Evolutionary conservation across 2,329 filamentous ascomycete genomes (phyloP).

Genomic region (Pleochaeta shiraiana): DNA sequence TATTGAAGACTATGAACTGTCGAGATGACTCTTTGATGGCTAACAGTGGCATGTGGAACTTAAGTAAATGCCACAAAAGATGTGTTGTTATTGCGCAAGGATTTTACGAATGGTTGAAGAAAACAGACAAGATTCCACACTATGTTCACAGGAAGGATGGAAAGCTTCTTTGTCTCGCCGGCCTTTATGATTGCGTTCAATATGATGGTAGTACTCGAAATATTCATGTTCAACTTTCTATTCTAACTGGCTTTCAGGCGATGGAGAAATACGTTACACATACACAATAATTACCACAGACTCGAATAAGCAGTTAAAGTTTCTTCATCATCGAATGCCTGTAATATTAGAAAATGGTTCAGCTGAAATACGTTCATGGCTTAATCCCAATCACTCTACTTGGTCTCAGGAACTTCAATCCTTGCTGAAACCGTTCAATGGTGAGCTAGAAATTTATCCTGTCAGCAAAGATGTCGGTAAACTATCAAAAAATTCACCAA

Average conservation of each 20-base stretch:
- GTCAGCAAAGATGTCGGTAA: conserved; percentile 84
- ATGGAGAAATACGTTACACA: conserved; percentile 52
- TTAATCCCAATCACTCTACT: conserved; percentile 47
- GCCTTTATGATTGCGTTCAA: conserved; percentile 72
- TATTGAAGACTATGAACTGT: conserved; percentile 88
- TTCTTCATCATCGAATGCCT: conserved; percentile 90
- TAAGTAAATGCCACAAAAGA: conserved; percentile 74
- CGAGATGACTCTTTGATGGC: conserved; percentile 66
- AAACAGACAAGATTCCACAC: conserved; percentile 68
- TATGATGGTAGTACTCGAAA: conserved; percentile 39
- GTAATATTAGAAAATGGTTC: conserved; percentile 67
- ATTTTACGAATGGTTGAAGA: conserved; percentile 93
- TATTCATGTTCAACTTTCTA: not conserved
- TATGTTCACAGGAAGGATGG: conserved; percentile 67
- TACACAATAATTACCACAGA: conserved; percentile 90
- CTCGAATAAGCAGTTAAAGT: conserved; percentile 61
- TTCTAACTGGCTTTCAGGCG: conserved; percentile 20
- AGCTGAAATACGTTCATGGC: conserved; percentile 47
- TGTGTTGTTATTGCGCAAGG: conserved; percentile 79
- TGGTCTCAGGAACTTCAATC: conserved; percentile 65
- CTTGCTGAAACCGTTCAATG: conserved; percentile 56
- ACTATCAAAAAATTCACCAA: conserved; percentile 73
- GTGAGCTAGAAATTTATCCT: conserved; percentile 64
- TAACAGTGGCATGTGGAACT: conserved; percentile 69
- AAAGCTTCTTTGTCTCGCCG: conserved; percentile 63